These are phyloP conservation scores for Corchorus olitorius DNA, from an alignment of 345 rosid genomes.

Conservation along the genomic window DNA sequence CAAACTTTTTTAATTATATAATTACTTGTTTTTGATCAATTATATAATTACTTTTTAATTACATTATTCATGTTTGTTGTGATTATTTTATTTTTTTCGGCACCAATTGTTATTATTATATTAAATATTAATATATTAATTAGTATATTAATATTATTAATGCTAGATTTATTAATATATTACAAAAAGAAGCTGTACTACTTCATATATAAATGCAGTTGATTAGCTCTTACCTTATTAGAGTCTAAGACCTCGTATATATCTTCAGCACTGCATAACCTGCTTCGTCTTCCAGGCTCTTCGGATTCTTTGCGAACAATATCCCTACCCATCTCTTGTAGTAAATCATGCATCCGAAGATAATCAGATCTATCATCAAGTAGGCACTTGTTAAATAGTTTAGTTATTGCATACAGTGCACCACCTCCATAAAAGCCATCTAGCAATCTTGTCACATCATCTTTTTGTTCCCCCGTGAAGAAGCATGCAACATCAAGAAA, in stretches of 20 bases:
- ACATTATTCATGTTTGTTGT: no score
- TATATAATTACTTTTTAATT: no score
- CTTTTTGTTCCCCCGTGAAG: conserved; percentile 28
- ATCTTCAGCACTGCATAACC: conserved; percentile 23
- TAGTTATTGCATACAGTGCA: background rate
- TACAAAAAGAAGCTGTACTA: no score
- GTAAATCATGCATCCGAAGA: conserved; percentile 41
- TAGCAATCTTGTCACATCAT: conserved; percentile 21
- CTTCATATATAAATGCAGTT: no score
- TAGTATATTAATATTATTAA: no score
- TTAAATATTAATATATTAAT: no score
- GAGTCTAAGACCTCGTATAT: conserved; percentile 21
- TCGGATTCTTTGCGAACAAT: conserved; percentile 26
- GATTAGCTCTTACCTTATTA: conserved; percentile 31
- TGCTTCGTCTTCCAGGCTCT: conserved; percentile 25
- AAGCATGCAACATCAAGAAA: conserved; percentile 52
- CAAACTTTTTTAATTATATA: no score
- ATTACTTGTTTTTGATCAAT: no score
- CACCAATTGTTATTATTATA: no score
- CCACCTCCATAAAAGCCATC: conserved; percentile 14
- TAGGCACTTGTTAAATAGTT: conserved; percentile 34
- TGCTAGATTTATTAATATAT: no score
- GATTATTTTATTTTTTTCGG: no score
- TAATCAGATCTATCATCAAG: conserved; percentile 12
- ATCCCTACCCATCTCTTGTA: conserved; percentile 40